Base-by-base conservation (phyloP, 345 rosid species). In the Camelina sativa region DNA sequence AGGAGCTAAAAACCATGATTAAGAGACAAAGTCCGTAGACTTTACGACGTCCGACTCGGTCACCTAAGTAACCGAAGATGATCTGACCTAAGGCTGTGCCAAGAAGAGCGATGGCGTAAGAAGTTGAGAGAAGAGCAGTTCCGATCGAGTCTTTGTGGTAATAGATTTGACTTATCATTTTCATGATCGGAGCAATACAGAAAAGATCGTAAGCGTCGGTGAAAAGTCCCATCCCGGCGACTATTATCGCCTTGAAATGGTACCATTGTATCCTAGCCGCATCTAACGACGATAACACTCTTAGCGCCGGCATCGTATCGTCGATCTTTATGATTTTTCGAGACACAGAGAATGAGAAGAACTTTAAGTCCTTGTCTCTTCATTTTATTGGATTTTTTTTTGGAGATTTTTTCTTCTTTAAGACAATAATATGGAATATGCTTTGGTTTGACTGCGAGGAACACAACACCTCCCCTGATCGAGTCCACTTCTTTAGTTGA, bases 61-160 rank as follows among this genome's bases (percentile, higher is more conserved):
- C 96, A 0, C 96, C 96, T 28, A 82, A 70, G 60, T 82, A 60
- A 8, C 96, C 96, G 57, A 90, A 88, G 59, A 87, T 54, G 12
- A 88, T 57, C 35, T 86, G 89, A 20, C 96, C 96, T 2, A 85
- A 55, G 7, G 81, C 88, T 0, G 96, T 77, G 1, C 96, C 93
- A 2, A 88, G 68, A 23, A 90, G 80, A 59, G 89, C 84, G 0
- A 84, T 80, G n/a, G 80, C 76, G 1, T 83, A 37, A 67, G 88
- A 82, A 48, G 77, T 19, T 0, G 90, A 65, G 3, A 66, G 69
- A 56, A 82, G 65, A 4, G 67, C 38, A 1, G 78, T 79, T 54
- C 65, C 67, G 47, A 73, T 74, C 2, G 78, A 28, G 34, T 53
- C 63, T 7, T 54, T 41, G 5, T 67, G 38, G 74, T 73, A 79